Evolutionary conservation across 371 early-diverging fungal genomes (phyloP), one percentile per base, ranked within the genome.

Genomic region (Mortierella sp.): DNA sequence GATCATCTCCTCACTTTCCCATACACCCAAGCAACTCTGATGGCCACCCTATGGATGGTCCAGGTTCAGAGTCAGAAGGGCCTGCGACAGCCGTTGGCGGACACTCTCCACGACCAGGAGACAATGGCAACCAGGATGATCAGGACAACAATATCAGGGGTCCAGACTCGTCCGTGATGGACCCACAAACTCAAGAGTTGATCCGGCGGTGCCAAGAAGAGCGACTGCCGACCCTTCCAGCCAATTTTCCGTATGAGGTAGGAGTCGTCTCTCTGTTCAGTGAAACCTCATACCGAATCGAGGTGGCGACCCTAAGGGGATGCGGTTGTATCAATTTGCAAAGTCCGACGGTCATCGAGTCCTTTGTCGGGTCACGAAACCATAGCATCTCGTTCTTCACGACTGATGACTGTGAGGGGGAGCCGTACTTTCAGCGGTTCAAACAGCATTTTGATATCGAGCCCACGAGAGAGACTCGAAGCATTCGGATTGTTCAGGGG

Each of bases 291-390:
- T 75, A 48, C 62, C 50, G 47, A 43, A 23, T 18, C 12, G 60
- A 70, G 46, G 48, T 52, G 18, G 60, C n/a, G 18, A 53, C 57
- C 4, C 47, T 65, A 29, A 61, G 19, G 30, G 70, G 70, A 43
- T 70, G 70, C 44, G 70, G 67, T 26, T 75, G 70, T 25, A 30
- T 75, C 37, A 6, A 37, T 3, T 57, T 70, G 14, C 29, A 66
- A 51, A 64, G 43, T 55, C 70, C 61, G 30, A 53, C 58, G n/a
- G 28, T 47, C 23, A 43, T 67, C 26, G 60, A 65, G 37, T 74
- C 75, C 7, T 74, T 69, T 74, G 70, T 69, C 58, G 75, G 66
- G 18, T 68, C 70, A 16, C 52, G 26, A 44, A 66, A 74, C 50
- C 70, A 74, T 19, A 64, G 65, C n/a, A 65, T 74, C 51, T 50